Conservation (phyloP, 352 stramenopile species). For the Thraustochytrium striatum region DNA sequence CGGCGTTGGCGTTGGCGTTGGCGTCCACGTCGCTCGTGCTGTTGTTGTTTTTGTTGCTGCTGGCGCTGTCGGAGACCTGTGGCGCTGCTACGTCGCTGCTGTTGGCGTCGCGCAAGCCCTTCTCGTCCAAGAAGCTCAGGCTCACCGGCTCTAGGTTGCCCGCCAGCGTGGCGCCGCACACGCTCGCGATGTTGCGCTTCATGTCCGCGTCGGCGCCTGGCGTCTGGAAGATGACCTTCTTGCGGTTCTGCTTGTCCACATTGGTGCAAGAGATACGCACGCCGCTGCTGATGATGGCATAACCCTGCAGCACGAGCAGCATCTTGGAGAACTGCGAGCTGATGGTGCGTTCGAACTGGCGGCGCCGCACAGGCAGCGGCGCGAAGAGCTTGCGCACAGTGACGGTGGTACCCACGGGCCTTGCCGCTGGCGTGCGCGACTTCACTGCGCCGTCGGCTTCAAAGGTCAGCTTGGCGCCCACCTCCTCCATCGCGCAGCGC, state of each 20-base stretch:
- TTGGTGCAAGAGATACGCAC: constrained; percentile 59
- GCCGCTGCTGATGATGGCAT: constrained; percentile 58
- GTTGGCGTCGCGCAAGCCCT: neutral
- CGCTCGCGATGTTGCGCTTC: neutral
- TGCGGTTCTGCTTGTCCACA: neutral
- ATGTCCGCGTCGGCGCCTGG: constrained; percentile 45
- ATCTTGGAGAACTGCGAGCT: constrained; percentile 87
- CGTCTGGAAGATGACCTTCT: constrained; percentile 38
- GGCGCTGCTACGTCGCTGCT: no score
- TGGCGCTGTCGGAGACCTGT: constrained; percentile 55
- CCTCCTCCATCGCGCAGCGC: constrained; percentile 62
- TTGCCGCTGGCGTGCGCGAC: constrained; percentile 37
- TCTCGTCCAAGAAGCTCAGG: constrained; percentile 27
- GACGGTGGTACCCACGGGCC: constrained; percentile 84
- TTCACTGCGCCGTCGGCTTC: constrained; percentile 63
- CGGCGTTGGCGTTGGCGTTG: constrained; percentile 54
- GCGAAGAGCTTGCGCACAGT: constrained; percentile 86
- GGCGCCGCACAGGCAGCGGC: constrained; percentile 80
- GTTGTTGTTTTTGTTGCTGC: constrained; percentile 60
- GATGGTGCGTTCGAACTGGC: constrained; percentile 85
- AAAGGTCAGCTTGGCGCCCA: constrained; percentile 79
- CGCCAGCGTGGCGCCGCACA: constrained; percentile 51
- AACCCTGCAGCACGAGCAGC: constrained; percentile 83
- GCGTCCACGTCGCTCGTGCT: constrained; percentile 58
- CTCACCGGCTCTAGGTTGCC: constrained; percentile 8